Evolutionary conservation across 2,329 filamentous ascomycete species (phyloP), one percentile per base, ranked within the genome.

Genomic region (Alternaria alternata): DNA sequence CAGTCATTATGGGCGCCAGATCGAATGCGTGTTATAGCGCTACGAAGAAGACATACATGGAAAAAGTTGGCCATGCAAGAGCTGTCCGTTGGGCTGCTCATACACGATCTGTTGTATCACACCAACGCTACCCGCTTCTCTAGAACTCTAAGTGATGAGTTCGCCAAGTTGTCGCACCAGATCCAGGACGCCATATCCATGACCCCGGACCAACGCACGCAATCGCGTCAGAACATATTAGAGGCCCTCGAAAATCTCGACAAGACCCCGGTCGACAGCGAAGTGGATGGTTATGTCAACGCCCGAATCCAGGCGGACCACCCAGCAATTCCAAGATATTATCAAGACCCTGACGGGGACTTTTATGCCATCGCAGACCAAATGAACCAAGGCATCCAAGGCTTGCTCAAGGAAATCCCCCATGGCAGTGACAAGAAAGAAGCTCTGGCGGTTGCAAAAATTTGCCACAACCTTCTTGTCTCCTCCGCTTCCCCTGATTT

Each of bases 391-490:
- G 66, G 72, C 16, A 68, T 80, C 30, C 67, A 65, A 43, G 56
- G 67, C 6, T 36, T 71, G 12, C 64, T 73, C 55, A 54, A 57
- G 6, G 62, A 68, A 36, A 60, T 53, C 7, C 52, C 57, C 20
- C 59, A 56, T 46, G 64, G 63, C 6, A 65, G 62, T 16, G 63
- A 64, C 14, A 42, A 20, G 5, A 48, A 66, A 22, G 61, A 59
- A n/a, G 63, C 66, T 18, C n/a, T 67, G n/a, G 59, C 67, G 8
- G 51, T 73, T 4, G 67, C 69, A 26, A 76, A 72, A 56, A 77
- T 87, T 18, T 84, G 81, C 59, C 89, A 89, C 76, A 92, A 92
- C 70, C 79, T 95, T 3, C 82, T 92, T 16, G 80, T 87, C 4
- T 88, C 87, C 3, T 75, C 83, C 2, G 81, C 86, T 18, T 85